Base-by-base conservation (phyloP, 495 filamentous ascomycete species). In the Tirmania nivea region DNA sequence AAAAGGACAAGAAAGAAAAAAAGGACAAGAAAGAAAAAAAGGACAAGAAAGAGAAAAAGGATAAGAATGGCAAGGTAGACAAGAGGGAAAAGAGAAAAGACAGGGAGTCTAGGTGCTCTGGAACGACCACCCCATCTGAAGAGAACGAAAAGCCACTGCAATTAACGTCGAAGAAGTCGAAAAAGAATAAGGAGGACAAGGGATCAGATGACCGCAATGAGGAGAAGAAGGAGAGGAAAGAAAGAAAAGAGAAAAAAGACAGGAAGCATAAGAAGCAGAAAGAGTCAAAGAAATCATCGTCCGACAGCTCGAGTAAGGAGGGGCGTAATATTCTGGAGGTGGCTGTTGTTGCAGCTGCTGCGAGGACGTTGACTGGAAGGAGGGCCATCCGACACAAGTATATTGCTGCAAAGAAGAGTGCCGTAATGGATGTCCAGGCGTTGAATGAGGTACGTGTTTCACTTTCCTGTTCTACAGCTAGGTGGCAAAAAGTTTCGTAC, bases 371-470 rank as follows among this genome's bases (percentile, higher is more conserved):
- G 16, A 57, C 53, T 10, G 62, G 62, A 11, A 56, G 62, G 49
- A 55, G 61, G 20, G 62, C 62, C 1, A 51, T 64, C 8, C 57
- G 62, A 8, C 59, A 61, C 37, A 56, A 59, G 19, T 62, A 55
- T 51, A 65, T 65, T 49, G 63, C 59, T 5, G 63, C 63, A 12
- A 65, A 65, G 53, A 60, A 53, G 48, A 62, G 53, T 42, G 55
- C 63, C 10, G 54, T 60, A 47, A 60, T 65, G 63, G 63, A 64
- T 53, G 55, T 55, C n/a, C 55, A 56, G 51, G 57, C 63, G n/a
- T 53, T 65, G 48, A 64, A 64, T 55, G 62, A 64, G 62, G 62
- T 64, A 49, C 54, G 62, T 54, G 34, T 54, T n/a, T 16, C 25
- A 31, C 25, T 31, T 31, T 7, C 7, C 3, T 31, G 25, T 31